phyloP scores from a whole-genome alignment of 768 basidiomycete genomes.

The Pisolithus marmoratus region DNA sequence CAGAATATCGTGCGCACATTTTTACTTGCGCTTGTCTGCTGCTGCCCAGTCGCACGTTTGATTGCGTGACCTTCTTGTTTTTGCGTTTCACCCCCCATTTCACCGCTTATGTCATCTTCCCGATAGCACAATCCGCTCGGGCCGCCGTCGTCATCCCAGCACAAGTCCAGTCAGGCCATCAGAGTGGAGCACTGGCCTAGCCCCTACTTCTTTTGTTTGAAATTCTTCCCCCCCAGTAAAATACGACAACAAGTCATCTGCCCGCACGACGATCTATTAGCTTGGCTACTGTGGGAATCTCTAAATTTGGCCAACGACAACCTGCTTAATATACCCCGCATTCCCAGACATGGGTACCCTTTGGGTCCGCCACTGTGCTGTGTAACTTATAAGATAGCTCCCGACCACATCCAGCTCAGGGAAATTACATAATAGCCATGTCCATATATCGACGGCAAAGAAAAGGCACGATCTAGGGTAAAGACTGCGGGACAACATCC shows the following conservation, averaged over 20 bases:
- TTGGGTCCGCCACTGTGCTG: neutral
- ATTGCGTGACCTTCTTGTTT: constrained; percentile 6
- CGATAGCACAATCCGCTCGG: neutral
- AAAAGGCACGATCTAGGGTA: no score
- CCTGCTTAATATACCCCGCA: neutral
- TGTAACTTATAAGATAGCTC: neutral
- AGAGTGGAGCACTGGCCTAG: neutral
- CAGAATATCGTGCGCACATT: neutral
- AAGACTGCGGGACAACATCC: no score
- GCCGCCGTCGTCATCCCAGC: neutral
- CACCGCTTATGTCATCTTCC: neutral
- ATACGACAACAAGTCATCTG: no score
- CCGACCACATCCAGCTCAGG: no score
- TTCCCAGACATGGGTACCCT: neutral
- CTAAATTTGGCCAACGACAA: neutral
- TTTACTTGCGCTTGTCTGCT: neutral
- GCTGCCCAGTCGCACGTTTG: constrained; percentile 11
- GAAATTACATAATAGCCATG: no score
- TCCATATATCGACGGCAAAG: no score
- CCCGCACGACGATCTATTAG: neutral
- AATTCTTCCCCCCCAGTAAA: neutral
- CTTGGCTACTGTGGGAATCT: neutral
- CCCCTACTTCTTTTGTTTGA: neutral
- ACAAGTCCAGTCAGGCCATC: neutral
- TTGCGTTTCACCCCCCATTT: neutral